These are phyloP conservation scores for Sambucus nigra DNA, from an alignment of 129 eudicot genomes.

Conservation along the genomic window DNA sequence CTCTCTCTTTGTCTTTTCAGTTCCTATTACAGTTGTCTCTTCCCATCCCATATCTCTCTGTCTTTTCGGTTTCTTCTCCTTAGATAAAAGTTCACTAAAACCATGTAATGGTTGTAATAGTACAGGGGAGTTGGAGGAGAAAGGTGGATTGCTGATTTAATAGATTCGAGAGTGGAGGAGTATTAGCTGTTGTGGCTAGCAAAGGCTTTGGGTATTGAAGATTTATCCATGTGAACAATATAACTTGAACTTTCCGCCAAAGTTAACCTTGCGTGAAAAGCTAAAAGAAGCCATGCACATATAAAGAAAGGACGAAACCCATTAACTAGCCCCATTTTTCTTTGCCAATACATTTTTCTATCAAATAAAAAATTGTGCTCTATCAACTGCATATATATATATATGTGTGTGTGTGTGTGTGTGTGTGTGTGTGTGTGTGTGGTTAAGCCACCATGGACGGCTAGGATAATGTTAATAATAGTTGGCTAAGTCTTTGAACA, in stretches of 20 bases:
- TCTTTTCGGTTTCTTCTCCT: too few species aligned
- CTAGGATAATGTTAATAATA: too few species aligned
- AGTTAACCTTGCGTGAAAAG: background rate
- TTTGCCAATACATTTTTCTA: background rate
- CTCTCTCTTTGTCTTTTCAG: too few species aligned
- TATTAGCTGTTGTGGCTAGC: slow-evolving; percentile 27
- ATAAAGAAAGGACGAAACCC: background rate
- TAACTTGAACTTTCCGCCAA: slow-evolving; percentile 16
- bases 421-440: too few species aligned
- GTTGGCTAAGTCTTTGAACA: too few species aligned
- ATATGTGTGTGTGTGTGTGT: too few species aligned
- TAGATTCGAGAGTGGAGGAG: slow-evolving; percentile 14
- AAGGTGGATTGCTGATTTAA: background rate
- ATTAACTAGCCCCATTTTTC: background rate
- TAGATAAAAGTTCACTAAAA: slow-evolving; percentile 22
- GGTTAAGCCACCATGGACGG: too few species aligned
- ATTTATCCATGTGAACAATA: slow-evolving; percentile 33
- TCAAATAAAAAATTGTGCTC: background rate
- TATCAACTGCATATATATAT: background rate
- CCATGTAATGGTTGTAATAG: slow-evolving; percentile 31
- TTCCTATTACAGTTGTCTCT: too few species aligned
- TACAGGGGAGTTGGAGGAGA: slow-evolving; percentile 18
- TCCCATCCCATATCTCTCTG: too few species aligned
- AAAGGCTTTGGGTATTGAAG: slow-evolving; percentile 24
- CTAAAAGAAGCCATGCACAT: background rate